Evolutionary conservation across 176 grass and related monocot species (phyloP).

Genomic region (Oryza brachyantha): DNA sequence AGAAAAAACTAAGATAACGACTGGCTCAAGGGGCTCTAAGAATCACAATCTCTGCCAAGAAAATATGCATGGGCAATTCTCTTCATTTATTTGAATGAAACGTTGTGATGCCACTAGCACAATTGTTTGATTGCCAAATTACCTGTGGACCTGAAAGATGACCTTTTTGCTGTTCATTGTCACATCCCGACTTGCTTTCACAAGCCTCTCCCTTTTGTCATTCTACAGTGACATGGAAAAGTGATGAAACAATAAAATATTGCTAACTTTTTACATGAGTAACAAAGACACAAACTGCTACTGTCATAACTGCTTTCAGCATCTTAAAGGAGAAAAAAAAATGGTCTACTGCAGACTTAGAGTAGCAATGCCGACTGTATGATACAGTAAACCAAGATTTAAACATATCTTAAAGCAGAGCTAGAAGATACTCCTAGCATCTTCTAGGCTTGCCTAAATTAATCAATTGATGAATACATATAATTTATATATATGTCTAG

Average conservation of each 20-base stretch:
- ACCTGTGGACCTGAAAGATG: constrained; percentile 99
- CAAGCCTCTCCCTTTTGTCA: constrained; percentile 95
- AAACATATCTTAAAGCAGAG: neutral
- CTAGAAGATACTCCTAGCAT: neutral
- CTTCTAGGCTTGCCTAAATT: too few relatives aligned
- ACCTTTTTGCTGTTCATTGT: constrained; percentile 99
- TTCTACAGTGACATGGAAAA: constrained; percentile 54
- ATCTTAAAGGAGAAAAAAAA: neutral
- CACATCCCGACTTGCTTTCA: constrained; percentile 94
- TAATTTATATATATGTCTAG: too few relatives aligned
- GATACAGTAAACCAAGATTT: neutral
- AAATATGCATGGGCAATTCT: neutral
- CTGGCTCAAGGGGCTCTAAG: neutral
- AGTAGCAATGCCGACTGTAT: neutral
- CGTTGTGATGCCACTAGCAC: neutral
- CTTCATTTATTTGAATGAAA: neutral
- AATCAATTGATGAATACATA: too few relatives aligned
- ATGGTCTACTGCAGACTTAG: neutral
- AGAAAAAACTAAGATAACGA: constrained; percentile 19
- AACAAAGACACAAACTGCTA: neutral
- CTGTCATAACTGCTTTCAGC: neutral
- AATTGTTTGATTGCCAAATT: constrained; percentile 5
- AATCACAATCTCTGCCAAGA: neutral
- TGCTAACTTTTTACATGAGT: neutral
- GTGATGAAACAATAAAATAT: neutral